Evolutionary conservation across 2,329 filamentous ascomycete species (phyloP).

Genomic region (Chaetomium olivaceum): DNA sequence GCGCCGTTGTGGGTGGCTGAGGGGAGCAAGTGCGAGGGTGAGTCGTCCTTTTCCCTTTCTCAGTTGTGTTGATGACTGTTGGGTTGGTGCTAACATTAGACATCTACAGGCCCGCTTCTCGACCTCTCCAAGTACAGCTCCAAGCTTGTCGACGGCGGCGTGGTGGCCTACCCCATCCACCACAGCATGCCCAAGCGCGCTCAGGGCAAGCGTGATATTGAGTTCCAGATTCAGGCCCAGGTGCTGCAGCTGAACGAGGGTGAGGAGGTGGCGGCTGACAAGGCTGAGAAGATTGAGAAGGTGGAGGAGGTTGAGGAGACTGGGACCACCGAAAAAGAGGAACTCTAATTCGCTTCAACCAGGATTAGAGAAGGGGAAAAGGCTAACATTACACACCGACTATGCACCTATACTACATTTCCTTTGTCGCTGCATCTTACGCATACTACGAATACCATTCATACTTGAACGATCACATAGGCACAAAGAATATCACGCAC

Average conservation of each 20-base stretch:
- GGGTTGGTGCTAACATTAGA: constrained; percentile 5
- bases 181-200: constrained; percentile 36
- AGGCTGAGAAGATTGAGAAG: background rate
- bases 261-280: constrained; percentile 11
- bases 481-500: too few species aligned
- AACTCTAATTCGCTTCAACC: constrained; percentile 8
- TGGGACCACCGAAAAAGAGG: constrained; percentile 14
- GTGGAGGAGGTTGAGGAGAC: background rate
- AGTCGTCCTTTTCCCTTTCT: too few species aligned
- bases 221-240: constrained; percentile 42
- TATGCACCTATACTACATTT: background rate
- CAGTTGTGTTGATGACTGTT: background rate
- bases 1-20: constrained; percentile 53
- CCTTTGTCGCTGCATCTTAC: background rate
- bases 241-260: constrained; percentile 37
- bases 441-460: background rate
- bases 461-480: background rate
- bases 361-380: background rate
- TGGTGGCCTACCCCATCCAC: constrained; percentile 36
- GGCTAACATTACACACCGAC: background rate
- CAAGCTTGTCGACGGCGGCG: constrained; percentile 32
- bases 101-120: constrained; percentile 23
- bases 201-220: constrained; percentile 35
- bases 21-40: constrained; percentile 46
- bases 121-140: constrained; percentile 36